A percentile compares a stretch with the other conserved stretches of the same genome.
These are phyloP conservation scores for Cryptococcus depauperatus DNA, from an alignment of 1,284 basidiomycete species.

Conservation along the genomic window DNA sequence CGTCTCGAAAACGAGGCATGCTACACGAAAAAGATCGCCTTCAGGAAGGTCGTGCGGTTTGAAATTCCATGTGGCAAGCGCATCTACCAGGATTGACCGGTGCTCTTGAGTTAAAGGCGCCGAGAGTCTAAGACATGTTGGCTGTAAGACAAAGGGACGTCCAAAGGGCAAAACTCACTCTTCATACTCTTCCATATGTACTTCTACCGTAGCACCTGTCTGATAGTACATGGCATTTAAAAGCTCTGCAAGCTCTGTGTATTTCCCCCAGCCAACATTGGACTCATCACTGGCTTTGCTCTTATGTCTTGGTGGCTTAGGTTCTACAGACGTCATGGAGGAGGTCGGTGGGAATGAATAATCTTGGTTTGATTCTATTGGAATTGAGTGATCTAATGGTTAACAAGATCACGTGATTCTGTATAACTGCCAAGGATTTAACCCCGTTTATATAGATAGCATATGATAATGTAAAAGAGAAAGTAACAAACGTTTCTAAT, in stretches of 20 bases:
- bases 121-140: conserved; percentile 20
- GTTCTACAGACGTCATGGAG: neutral
- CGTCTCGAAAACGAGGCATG: conserved; percentile 61
- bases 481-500: too few relatives aligned
- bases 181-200: conserved; percentile 43
- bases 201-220: conserved; percentile 61
- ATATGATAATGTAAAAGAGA: too few relatives aligned
- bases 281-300: conserved; percentile 6
- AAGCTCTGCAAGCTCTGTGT: conserved; percentile 60
- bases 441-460: too few relatives aligned
- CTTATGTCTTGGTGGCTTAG: neutral
- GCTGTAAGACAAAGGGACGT: neutral
- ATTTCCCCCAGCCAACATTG: conserved; percentile 48
- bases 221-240: conserved; percentile 73
- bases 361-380: conserved; percentile 11
- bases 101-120: conserved; percentile 39
- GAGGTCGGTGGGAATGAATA: conserved; percentile 16
- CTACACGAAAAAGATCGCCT: conserved; percentile 70
- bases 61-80: conserved; percentile 73
- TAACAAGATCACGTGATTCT: too few relatives aligned
- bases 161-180: conserved; percentile 39
- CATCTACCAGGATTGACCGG: conserved; percentile 50
- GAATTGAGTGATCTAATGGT: conserved; percentile 3
- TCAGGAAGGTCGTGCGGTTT: conserved; percentile 71
- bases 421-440: too few relatives aligned